Conservation (phyloP, 2,329 filamentous ascomycete species). For the Ophiostoma himal-ulmi region DNA sequence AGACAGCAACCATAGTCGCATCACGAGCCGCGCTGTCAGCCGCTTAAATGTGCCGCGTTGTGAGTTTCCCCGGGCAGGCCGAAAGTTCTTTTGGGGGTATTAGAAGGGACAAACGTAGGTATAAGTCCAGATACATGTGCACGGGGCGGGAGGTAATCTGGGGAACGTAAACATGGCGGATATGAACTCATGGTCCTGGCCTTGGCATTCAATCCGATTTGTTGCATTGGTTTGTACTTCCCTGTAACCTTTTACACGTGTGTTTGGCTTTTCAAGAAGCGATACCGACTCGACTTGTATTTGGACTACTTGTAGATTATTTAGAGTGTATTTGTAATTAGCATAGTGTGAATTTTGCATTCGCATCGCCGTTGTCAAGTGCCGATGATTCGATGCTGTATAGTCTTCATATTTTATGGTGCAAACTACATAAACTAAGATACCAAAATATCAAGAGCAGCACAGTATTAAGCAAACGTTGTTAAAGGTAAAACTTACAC, state of each 20-base stretch:
- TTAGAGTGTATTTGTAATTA: neutral
- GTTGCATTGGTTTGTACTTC: neutral
- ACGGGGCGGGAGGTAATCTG: neutral
- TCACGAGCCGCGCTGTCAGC: neutral
- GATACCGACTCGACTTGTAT: neutral
- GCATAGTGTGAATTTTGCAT: neutral
- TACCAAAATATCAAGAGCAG: too few relatives aligned
- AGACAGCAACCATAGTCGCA: neutral
- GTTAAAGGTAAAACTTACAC: too few relatives aligned
- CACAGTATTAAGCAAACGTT: too few relatives aligned
- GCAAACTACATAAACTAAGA: too few relatives aligned
- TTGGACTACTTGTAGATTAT: neutral
- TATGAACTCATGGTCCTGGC: neutral
- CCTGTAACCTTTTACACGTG: neutral
- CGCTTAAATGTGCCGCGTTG: neutral
- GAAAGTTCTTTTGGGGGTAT: neutral
- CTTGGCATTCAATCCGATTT: neutral
- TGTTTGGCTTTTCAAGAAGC: neutral
- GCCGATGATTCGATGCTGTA: too few relatives aligned
- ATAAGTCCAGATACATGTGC: too few relatives aligned
- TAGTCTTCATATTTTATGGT: too few relatives aligned
- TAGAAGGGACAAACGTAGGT: neutral
- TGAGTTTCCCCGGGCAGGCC: neutral
- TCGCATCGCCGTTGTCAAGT: neutral
- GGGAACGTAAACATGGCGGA: neutral